Conservation (phyloP, 78 protist species). For the Speleostelium caveatum region DNA sequence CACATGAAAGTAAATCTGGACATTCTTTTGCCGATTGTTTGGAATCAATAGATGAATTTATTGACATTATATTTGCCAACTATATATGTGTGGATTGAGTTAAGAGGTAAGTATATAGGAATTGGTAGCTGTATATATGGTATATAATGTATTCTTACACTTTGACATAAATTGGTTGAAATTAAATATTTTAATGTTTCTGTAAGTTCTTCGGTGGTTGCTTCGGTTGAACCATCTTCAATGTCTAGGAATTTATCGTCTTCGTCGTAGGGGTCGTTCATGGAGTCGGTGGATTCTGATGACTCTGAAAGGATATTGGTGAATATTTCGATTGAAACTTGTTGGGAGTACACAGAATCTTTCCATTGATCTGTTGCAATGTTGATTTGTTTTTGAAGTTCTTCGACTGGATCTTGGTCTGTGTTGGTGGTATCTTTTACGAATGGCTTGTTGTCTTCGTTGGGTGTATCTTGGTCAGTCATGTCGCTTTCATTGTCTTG, state of each 20-base stretch:
- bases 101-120: too few species aligned
- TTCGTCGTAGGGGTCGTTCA: slow-evolving; percentile 30
- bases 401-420: background rate
- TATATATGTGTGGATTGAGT: too few species aligned
- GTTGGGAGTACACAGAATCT: slow-evolving; percentile 47
- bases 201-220: slow-evolving; percentile 2
- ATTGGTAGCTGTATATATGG: too few species aligned
- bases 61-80: slow-evolving; percentile 23
- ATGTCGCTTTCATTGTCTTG: background rate
- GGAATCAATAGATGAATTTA: background rate
- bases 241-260: slow-evolving; percentile 69
- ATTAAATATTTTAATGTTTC: slow-evolving; percentile 19
- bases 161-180: slow-evolving; percentile 34
- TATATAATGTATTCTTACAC: slow-evolving; percentile 51
- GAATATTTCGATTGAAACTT: slow-evolving; percentile 53
- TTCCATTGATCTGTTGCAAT: slow-evolving; percentile 30
- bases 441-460: background rate
- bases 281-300: background rate
- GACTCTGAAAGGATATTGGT: slow-evolving; percentile 32
- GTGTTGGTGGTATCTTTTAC: slow-evolving; percentile 2
- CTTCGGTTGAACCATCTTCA: slow-evolving; percentile 40
- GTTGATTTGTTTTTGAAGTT: slow-evolving; percentile 16
- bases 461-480: background rate
- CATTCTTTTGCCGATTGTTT: background rate
- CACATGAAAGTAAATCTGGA: slow-evolving; percentile 17